Percentiles rank a stretch among this genome's conserved stretches.
phyloP scores from a whole-genome alignment of 2,329 filamentous ascomycete genomes.

The Ophiostoma perfectum region DNA sequence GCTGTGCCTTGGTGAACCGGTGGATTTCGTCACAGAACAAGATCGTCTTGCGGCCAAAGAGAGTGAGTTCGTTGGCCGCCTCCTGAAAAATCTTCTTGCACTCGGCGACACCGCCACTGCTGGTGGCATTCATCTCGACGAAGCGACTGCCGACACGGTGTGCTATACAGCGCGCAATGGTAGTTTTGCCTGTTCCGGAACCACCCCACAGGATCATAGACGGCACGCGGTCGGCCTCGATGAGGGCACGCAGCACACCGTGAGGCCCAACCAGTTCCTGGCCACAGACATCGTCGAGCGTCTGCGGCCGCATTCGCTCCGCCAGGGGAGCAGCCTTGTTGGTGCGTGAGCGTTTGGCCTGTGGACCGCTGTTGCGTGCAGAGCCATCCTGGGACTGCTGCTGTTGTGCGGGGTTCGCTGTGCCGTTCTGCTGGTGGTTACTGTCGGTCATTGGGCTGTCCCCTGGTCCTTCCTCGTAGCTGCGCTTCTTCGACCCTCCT shows the following conservation, averaged over 20 bases:
- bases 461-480: constrained; percentile 52
- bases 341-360: constrained; percentile 61
- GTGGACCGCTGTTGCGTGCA: constrained; percentile 32
- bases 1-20: constrained; percentile 83
- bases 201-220: constrained; percentile 94
- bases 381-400: constrained; percentile 8
- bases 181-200: constrained; percentile 79
- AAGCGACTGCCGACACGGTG: constrained; percentile 77
- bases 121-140: constrained; percentile 93
- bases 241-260: constrained; percentile 80
- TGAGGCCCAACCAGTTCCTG: constrained; percentile 83
- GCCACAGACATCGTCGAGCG: constrained; percentile 79
- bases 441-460: constrained; percentile 25
- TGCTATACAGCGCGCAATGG: constrained; percentile 87
- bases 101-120: constrained; percentile 78
- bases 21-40: constrained; percentile 98
- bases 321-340: constrained; percentile 75
- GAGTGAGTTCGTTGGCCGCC: constrained; percentile 68
- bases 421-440: not conserved
- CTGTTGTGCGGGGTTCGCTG: not conserved
- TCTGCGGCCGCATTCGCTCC: constrained; percentile 84
- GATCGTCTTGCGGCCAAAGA: constrained; percentile 88
- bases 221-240: constrained; percentile 78
- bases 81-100: constrained; percentile 89
- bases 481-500: constrained; percentile 43